Percentiles rank a stretch among this genome's conserved stretches.
phyloP scores from a whole-genome alignment of 805 yeast species.

The Yamadazyma olivae region DNA sequence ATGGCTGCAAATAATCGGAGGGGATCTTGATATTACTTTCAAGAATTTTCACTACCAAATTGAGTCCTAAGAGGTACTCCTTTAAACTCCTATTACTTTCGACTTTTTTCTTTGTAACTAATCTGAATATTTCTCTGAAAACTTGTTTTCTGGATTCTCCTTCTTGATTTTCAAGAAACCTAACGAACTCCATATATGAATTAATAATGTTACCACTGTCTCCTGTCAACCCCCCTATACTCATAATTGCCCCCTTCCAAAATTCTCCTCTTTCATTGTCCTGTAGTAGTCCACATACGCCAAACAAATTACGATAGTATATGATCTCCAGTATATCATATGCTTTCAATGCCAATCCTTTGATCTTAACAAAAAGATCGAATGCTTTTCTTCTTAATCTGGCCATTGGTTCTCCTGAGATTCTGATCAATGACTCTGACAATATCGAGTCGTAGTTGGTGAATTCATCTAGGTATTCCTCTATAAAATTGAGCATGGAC shows the following conservation, averaged over 20 bases:
- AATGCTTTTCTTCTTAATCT: constrained; percentile 46
- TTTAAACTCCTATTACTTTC: constrained; percentile 16
- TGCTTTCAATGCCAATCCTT: constrained; percentile 10
- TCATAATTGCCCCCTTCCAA: constrained; percentile 54
- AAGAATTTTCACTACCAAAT: constrained; percentile 34
- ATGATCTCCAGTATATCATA: background rate
- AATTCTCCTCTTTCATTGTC: constrained; percentile 25
- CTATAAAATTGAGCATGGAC: constrained; percentile 44
- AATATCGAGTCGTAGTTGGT: background rate
- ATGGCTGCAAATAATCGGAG: constrained; percentile 23
- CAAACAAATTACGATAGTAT: constrained; percentile 7
- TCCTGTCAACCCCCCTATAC: constrained; percentile 56
- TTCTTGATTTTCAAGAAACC: constrained; percentile 13
- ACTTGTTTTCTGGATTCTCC: constrained; percentile 7
- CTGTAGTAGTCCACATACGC: background rate
- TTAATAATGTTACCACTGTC: constrained; percentile 42
- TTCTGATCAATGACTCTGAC: constrained; percentile 39
- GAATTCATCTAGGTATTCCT: constrained; percentile 17
- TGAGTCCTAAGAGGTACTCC: constrained; percentile 20
- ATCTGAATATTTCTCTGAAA: constrained; percentile 14
- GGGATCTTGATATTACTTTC: constrained; percentile 38
- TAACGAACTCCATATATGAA: constrained; percentile 32
- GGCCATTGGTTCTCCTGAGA: constrained; percentile 64
- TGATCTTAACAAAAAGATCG: constrained; percentile 23
- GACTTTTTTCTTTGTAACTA: constrained; percentile 15